These are phyloP conservation scores for Earliella scabrosa DNA, from an alignment of 1,284 basidiomycete species.

Conservation along the genomic window DNA sequence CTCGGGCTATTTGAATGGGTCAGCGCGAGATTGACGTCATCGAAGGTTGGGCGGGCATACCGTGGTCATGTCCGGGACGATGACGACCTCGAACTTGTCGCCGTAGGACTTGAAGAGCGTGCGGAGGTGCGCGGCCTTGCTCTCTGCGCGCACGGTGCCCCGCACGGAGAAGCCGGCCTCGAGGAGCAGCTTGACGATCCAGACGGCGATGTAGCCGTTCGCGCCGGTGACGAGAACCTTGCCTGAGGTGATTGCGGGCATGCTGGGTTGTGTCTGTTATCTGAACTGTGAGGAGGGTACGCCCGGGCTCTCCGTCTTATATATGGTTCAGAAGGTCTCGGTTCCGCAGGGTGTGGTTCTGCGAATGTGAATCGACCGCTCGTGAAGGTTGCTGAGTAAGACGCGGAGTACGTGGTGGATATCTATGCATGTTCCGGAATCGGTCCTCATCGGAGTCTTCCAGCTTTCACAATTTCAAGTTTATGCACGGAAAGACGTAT, in stretches of 20 bases:
- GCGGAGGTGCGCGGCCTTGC: constrained; percentile 54
- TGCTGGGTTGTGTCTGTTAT: constrained; percentile 7
- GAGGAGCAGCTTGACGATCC: constrained; percentile 36
- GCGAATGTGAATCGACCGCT: not conserved
- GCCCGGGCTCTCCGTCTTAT: no score
- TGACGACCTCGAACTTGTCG: constrained; percentile 51
- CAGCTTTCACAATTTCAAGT: no score
- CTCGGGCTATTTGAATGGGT: constrained; percentile 30
- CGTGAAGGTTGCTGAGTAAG: no score
- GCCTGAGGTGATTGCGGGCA: constrained; percentile 35
- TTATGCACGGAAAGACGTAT: no score
- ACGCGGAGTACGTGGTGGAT: no score
- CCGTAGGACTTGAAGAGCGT: constrained; percentile 50
- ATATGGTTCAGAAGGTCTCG: no score
- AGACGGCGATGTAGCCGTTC: constrained; percentile 37
- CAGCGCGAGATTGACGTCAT: not conserved
- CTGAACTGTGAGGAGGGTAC: not conserved
- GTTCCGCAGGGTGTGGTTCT: no score
- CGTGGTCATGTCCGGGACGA: constrained; percentile 61
- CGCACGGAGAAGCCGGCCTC: constrained; percentile 44
- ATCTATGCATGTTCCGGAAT: no score
- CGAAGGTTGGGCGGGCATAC: constrained; percentile 26
- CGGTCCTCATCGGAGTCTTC: no score
- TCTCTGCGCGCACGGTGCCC: constrained; percentile 52
- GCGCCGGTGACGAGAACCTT: constrained; percentile 47